phyloP scores from a whole-genome alignment of 371 early-diverging fungal species.

The Rhizomucor miehei region DNA sequence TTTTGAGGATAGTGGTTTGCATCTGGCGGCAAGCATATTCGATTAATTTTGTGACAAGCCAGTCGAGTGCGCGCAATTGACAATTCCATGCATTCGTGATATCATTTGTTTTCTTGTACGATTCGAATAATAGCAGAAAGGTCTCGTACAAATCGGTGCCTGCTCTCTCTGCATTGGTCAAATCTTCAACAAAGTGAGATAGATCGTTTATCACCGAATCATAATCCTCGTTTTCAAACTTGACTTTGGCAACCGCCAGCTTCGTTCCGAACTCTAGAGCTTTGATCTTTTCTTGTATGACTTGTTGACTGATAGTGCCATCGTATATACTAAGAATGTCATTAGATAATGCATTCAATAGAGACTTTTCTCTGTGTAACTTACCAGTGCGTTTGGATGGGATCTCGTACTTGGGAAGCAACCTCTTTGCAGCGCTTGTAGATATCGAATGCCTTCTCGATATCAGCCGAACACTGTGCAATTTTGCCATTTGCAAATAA shows the following conservation, averaged over 20 bases:
- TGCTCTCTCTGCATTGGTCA: too few relatives aligned
- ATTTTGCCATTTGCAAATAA: constrained; percentile 41
- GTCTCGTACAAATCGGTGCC: too few relatives aligned
- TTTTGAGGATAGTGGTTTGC: constrained; percentile 4
- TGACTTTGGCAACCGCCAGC: constrained; percentile 34
- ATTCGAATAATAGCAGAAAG: constrained; percentile 3
- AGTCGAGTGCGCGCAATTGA: constrained; percentile 19
- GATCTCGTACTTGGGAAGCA: too few relatives aligned
- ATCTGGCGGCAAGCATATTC: constrained; percentile 22
- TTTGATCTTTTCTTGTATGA: constrained; percentile 30
- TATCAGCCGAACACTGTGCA: constrained; percentile 47
- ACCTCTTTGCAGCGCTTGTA: constrained; percentile 30
- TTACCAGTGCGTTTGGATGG: constrained; percentile 6
- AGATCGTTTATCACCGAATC: constrained; percentile 42
- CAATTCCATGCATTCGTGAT: constrained; percentile 33
- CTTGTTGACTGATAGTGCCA: constrained; percentile 17
- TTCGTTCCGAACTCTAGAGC: constrained; percentile 25
- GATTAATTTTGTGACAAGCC: constrained; percentile 19
- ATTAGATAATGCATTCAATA: constrained; percentile 7
- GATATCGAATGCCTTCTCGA: constrained; percentile 36
- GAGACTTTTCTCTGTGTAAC: background rate
- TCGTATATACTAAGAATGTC: constrained; percentile 39
- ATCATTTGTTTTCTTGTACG: constrained; percentile 22
- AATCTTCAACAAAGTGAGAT: constrained; percentile 11
- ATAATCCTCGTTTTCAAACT: constrained; percentile 41